phyloP scores from a whole-genome alignment of 805 yeast species.

The Starmerella vaccinii region DNA sequence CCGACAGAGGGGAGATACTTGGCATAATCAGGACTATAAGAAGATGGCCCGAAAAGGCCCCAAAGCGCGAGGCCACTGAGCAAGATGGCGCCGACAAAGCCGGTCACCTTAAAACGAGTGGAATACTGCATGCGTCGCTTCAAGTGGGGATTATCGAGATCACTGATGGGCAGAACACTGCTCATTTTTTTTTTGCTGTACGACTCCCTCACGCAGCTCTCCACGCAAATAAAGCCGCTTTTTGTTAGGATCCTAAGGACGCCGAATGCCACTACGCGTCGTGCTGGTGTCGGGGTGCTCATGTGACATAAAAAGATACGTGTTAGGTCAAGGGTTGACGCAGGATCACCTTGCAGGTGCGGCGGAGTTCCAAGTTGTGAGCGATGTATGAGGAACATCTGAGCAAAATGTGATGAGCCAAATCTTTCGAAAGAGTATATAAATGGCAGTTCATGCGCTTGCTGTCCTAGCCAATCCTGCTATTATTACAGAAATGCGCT shows the following conservation, averaged over 20 bases:
- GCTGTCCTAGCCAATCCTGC: not conserved
- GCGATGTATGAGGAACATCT: not conserved
- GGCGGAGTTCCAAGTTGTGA: not conserved
- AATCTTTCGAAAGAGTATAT: not conserved
- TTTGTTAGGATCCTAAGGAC: not conserved
- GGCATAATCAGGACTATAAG: not conserved
- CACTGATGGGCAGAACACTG: conserved; percentile 15
- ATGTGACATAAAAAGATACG: not conserved
- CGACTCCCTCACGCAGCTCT: too few relatives aligned
- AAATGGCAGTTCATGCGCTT: not conserved
- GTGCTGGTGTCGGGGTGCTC: not conserved
- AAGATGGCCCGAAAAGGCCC: not conserved
- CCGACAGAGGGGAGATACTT: not conserved
- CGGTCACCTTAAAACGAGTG: conserved; percentile 11
- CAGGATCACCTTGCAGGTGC: not conserved
- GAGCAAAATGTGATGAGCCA: not conserved
- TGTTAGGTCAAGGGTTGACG: not conserved
- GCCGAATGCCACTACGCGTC: not conserved
- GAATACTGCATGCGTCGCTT: conserved; percentile 11
- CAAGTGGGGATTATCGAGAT: conserved; percentile 18
- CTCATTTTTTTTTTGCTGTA: not conserved
- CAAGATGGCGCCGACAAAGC: conserved; percentile 3
- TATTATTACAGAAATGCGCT: not conserved
- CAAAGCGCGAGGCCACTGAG: conserved; percentile 1
- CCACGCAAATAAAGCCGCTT: not conserved